phyloP scores from a whole-genome alignment of 2,329 filamentous ascomycete species.

The Myriosclerotinia curreyana region DNA sequence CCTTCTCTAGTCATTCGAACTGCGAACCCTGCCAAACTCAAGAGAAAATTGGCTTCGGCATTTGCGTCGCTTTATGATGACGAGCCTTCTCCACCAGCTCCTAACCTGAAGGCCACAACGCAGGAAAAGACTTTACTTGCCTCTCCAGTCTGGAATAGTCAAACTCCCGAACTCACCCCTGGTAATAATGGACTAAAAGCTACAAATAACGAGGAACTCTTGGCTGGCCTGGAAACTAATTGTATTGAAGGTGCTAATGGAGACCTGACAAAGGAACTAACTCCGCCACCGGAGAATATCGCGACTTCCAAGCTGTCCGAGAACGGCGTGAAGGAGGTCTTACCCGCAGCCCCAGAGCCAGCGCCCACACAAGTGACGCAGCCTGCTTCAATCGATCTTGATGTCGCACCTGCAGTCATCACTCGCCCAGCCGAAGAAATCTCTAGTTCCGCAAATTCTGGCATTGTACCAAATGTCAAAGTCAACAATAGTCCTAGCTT shows the following conservation, averaged over 20 bases:
- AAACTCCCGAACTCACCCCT: background rate
- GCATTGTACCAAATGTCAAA: background rate
- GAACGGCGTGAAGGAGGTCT: background rate
- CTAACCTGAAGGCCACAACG: background rate
- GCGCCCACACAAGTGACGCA: background rate
- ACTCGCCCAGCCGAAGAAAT: background rate
- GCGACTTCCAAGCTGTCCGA: too few species aligned
- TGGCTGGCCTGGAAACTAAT: background rate
- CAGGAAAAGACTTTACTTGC: background rate
- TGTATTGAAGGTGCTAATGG: too few species aligned
- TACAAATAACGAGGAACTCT: background rate
- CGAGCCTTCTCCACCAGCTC: background rate
- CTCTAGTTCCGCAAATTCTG: background rate
- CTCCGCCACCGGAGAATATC: background rate
- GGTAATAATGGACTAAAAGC: too few species aligned
- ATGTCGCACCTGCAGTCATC: background rate
- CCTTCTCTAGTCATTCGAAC: background rate
- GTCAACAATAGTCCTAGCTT: background rate
- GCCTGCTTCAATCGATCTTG: background rate
- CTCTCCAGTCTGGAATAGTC: background rate
- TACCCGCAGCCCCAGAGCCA: background rate
- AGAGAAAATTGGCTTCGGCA: background rate
- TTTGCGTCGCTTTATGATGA: constrained; percentile 9
- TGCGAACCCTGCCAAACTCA: background rate
- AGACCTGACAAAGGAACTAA: background rate